These are phyloP conservation scores for Cutaneotrichosporon sp. DNA, from an alignment of 1,284 basidiomycete genomes.

Conservation along the genomic window DNA sequence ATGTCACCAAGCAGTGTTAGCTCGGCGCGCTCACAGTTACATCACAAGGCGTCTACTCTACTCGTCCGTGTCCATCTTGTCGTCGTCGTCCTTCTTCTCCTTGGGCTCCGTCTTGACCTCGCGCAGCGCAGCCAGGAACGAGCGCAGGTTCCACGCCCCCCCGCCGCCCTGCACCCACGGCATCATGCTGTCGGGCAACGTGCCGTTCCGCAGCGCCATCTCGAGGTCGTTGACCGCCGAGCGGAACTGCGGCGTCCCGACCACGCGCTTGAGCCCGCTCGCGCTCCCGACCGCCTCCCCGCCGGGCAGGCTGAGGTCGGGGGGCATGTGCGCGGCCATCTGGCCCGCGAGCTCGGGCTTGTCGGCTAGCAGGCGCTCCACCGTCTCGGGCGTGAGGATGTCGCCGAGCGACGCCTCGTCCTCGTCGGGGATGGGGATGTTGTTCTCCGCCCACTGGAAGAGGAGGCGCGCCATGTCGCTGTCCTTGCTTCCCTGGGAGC, in stretches of 20 bases:
- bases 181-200: slow-evolving; percentile 47
- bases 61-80: slow-evolving; percentile 23
- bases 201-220: slow-evolving; percentile 49
- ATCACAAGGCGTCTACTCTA: slow-evolving; percentile 5
- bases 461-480: slow-evolving; percentile 44
- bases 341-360: slow-evolving; percentile 34
- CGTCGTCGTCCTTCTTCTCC: slow-evolving; percentile 15
- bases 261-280: slow-evolving; percentile 42
- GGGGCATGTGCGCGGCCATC: slow-evolving; percentile 43
- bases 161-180: slow-evolving; percentile 30
- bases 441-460: slow-evolving; percentile 39
- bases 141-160: slow-evolving; percentile 42
- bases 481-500: no score
- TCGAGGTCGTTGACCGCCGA: slow-evolving; percentile 51
- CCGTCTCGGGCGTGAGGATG: slow-evolving; percentile 43
- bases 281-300: slow-evolving; percentile 22
- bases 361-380: slow-evolving; percentile 35
- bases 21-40: no score
- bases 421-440: slow-evolving; percentile 26
- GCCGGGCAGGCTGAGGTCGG: slow-evolving; percentile 31
- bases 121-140: slow-evolving; percentile 42
- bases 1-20: no score
- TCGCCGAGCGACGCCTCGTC: slow-evolving; percentile 45
- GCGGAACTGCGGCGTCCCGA: slow-evolving; percentile 49
- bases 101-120: slow-evolving; percentile 13